Conservation (phyloP, 495 filamentous ascomycete species). For the Pseudoneurospora amorphoporcata region DNA sequence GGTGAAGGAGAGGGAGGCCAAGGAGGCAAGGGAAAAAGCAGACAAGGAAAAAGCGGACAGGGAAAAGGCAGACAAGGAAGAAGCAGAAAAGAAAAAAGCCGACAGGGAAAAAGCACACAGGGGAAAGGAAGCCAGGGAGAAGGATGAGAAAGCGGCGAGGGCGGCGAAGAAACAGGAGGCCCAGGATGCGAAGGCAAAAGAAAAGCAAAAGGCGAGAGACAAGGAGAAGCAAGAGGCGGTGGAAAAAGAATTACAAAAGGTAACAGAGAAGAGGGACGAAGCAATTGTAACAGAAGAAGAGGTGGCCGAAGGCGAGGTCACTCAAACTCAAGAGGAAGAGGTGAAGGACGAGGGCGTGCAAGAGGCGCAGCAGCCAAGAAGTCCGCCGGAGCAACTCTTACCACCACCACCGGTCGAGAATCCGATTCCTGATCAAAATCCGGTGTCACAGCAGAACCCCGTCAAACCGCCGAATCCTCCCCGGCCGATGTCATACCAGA, state of each 20-base stretch:
- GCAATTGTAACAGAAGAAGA: not conserved
- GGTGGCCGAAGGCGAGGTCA: too few species aligned
- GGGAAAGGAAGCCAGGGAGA: not conserved
- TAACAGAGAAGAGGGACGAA: not conserved
- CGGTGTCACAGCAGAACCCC: not conserved
- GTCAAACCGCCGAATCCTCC: too few species aligned
- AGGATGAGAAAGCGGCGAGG: not conserved
- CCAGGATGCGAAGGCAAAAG: not conserved
- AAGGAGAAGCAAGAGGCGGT: too few species aligned
- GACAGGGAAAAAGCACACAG: too few species aligned
- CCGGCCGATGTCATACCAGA: too few species aligned
- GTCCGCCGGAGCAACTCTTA: too few species aligned
- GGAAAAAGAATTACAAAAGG: not conserved
- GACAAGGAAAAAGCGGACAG: not conserved
- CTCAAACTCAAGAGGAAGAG: not conserved
- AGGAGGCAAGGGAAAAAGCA: too few species aligned
- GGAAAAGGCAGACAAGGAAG: not conserved
- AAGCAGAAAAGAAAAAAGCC: too few species aligned
- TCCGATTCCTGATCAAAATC: not conserved
- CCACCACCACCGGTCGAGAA: too few species aligned
- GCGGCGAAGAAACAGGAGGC: not conserved
- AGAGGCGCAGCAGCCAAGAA: not conserved
- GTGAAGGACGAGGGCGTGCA: not conserved
- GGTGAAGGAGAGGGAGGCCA: not conserved
- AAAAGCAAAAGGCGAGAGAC: not conserved